A percentile compares a stretch with the other conserved stretches of the same genome.
phyloP scores from a whole-genome alignment of 768 basidiomycete genomes.

The Podaxis carcinomalis region DNA sequence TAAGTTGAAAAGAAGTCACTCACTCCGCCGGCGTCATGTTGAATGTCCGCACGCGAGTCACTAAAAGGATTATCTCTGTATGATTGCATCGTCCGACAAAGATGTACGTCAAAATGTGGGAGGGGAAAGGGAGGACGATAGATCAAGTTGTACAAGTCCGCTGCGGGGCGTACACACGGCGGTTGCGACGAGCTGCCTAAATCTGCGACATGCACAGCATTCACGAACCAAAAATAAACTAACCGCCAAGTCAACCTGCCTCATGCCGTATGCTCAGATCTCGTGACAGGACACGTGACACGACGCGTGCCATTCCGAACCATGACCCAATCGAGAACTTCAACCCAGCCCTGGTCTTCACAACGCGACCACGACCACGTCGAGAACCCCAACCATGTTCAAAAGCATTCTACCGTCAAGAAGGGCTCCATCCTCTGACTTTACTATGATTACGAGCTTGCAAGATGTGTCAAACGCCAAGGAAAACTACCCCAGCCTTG shows the following conservation, averaged over 20 bases:
- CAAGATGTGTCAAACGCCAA: constrained; percentile 49
- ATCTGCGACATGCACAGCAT: neutral
- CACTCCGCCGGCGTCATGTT: neutral
- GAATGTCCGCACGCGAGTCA: neutral
- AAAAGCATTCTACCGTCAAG: constrained; percentile 74
- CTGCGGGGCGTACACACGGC: neutral
- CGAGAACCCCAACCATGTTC: constrained; percentile 52
- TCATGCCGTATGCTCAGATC: neutral
- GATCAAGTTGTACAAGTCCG: neutral
- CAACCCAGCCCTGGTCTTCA: constrained; percentile 16
- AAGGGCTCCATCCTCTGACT: constrained; percentile 62
- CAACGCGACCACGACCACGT: constrained; percentile 13
- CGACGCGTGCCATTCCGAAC: constrained; percentile 31
- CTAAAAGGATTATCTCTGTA: constrained; percentile 9
- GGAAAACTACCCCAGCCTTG: constrained; percentile 55
- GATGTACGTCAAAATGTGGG: neutral
- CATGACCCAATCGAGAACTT: constrained; percentile 27
- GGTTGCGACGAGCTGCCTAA: neutral
- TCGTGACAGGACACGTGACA: constrained; percentile 22
- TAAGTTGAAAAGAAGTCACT: neutral
- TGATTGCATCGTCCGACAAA: neutral
- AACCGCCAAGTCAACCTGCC: no score
- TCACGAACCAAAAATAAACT: neutral
- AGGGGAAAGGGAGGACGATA: neutral
- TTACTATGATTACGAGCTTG: constrained; percentile 64